Evolutionary conservation across 2,329 filamentous ascomycete species (phyloP), one percentile per base, ranked within the genome.

Genomic region (Aureobasidium pullulans): DNA sequence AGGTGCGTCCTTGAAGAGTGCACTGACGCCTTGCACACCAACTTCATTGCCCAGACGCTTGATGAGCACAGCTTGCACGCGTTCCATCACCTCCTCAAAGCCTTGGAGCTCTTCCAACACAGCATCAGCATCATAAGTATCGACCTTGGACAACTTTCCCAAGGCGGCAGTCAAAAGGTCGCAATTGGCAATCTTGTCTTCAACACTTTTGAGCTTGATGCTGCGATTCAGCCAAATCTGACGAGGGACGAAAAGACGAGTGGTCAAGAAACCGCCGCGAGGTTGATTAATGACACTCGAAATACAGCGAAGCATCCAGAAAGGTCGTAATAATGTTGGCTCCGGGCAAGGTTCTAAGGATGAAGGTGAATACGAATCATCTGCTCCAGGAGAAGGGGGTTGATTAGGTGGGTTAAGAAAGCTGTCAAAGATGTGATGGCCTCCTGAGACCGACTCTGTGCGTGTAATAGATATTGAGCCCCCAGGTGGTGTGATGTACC

Each of bases 241-340:
- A 54, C 89, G 84, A 6, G 94, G 92, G 5, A 99, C 83, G 69
- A 99, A 99, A 0, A 99, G 81, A 67, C 91, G 92, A 23, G 86
- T 93, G 57, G 92, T 96, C 19, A 99, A 70, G 70, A 96, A 99
- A 15, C 92, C 94, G 39, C 94, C 94, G 28, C 90, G 85, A 2
- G 93, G 90, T 68, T 99, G 93, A 16, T 87, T 88, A 46, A 99
- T 84, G 0, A 92, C 96, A 71, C 96, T 90, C 70, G 94, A 96
- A 29, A 99, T 80, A 62, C 89, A 92, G 58, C 94, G 86, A 90
- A 99, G 96, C 46, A 99, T 79, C 94, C 94, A 99, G 73, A 96
- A 99, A 1, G 94, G 95, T 19, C 94, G 86, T n/a, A 97, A 80
- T 67, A 96, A 81, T 61, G 87, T 86, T 42, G 95, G 90, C 37